phyloP scores from a whole-genome alignment of 805 yeast genomes.

The Wickerhamiella siamensis region DNA sequence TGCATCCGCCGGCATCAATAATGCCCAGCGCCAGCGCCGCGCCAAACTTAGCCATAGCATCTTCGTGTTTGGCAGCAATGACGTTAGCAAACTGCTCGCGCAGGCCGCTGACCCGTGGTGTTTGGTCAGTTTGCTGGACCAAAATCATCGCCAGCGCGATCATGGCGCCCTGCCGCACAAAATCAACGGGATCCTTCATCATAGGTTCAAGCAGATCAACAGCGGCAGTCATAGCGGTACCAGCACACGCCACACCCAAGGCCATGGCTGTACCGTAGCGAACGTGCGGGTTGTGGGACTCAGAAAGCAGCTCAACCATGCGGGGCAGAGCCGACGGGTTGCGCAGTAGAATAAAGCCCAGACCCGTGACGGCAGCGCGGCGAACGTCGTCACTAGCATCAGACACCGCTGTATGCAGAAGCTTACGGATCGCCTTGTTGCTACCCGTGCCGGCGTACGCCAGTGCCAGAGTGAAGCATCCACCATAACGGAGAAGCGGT shows the following conservation, averaged over 20 bases:
- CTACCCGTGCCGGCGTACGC: conserved; percentile 96
- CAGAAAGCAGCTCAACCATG: conserved; percentile 81
- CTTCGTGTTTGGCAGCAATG: conserved; percentile 82
- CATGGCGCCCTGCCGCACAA: conserved; percentile 95
- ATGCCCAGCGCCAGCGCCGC: conserved; percentile 96
- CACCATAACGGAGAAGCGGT: conserved; percentile 85
- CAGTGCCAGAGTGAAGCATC: conserved; percentile 82
- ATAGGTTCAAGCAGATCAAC: conserved; percentile 85
- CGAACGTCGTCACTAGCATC: conserved; percentile 94
- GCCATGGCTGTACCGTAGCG: conserved; percentile 98
- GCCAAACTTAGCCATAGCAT: conserved; percentile 93
- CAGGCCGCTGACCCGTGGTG: conserved; percentile 66
- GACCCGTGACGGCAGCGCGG: conserved; percentile 83
- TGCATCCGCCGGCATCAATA: conserved; percentile 96
- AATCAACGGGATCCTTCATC: conserved; percentile 87
- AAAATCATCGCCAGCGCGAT: conserved; percentile 84
- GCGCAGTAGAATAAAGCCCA: conserved; percentile 82
- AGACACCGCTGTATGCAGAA: conserved; percentile 87
- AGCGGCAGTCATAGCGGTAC: conserved; percentile 77
- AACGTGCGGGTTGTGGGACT: conserved; percentile 94
- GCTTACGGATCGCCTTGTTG: conserved; percentile 69
- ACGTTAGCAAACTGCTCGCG: conserved; percentile 62
- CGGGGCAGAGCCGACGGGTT: conserved; percentile 90
- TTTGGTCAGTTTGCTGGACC: conserved; percentile 69
- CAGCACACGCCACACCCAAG: conserved; percentile 92